Base-by-base conservation (phyloP, 768 basidiomycete species). In the Termitomyces sp. region DNA sequence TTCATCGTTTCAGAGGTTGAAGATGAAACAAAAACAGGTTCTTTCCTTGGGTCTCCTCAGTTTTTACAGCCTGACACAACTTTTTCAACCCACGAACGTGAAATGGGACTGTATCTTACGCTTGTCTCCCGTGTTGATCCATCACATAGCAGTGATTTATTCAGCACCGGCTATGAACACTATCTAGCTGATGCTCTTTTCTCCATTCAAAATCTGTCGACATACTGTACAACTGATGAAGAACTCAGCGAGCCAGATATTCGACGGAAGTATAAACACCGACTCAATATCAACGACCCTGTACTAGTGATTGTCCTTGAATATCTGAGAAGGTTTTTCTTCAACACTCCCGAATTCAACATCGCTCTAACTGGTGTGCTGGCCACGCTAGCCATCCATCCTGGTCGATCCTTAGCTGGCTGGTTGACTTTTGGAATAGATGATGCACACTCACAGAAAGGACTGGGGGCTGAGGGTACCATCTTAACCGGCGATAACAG, bases 121-220 rank as follows among this genome's bases (percentile, higher is more conserved):
- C 80, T 91, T 2, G 84, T 94, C 18, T 89, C 88, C n/a, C 82
- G 87, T 16, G 79, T 90, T 18, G 86, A 91, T 64, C 87, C 87
- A 28, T 80, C 80, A 18, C 85, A 89, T 63, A 78, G 75, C 60
- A 80, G 79, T 40, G 86, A 90, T 61, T 81, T 78, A 16, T 91
- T 92, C 74, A 92, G 90, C 68, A 92, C 92, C 3, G 87, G 89
- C 24, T 92, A 92, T 60, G 87, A 90, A 45, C 85, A 90, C 64
- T 94, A 94, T 70, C 79, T 94, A 35, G 78, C 79, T 28, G 92
- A 94, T 63, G 91, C 90, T 7, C 70, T 92, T 18, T 63, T 79
- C 32, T 77, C 82, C 12, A 86, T 92, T 51, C 85, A 89, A 67
- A 75, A 72, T 53, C 88, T 90, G 61, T 73, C 78, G 6, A 83